phyloP scores from a whole-genome alignment of 176 grass and related monocot species.

The Pharus latifolius region DNA sequence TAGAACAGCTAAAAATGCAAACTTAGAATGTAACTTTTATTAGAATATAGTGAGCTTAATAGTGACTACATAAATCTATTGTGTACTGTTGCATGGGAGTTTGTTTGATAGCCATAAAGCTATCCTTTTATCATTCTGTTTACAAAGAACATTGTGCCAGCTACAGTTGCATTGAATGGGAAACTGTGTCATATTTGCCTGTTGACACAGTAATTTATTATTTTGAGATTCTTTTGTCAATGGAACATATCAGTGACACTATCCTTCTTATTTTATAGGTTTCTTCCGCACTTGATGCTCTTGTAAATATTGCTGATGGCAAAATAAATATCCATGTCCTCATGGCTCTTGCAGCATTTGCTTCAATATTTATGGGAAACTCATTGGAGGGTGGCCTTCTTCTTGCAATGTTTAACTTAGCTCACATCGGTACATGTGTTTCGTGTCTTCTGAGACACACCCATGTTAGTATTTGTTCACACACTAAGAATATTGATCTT shows the following conservation, averaged over 20 bases:
- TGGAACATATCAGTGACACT: slow-evolving; percentile 1
- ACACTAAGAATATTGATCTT: not conserved
- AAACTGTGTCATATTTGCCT: not conserved
- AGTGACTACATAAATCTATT: not conserved
- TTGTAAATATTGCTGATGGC: slow-evolving; percentile 78
- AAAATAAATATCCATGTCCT: slow-evolving; percentile 98
- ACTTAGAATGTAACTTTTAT: not conserved
- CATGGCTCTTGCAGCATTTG: slow-evolving; percentile 98
- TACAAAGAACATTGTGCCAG: not conserved
- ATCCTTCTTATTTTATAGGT: slow-evolving; percentile 41
- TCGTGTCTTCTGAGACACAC: not conserved
- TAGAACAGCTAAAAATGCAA: not conserved
- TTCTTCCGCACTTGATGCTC: slow-evolving; percentile 85
- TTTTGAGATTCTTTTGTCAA: not conserved
- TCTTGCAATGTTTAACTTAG: slow-evolving; percentile 98
- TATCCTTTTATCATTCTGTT: not conserved
- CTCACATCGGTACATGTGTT: slow-evolving; percentile 76
- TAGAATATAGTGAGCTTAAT: too few species aligned
- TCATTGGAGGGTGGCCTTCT: slow-evolving; percentile 93
- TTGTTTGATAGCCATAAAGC: not conserved
- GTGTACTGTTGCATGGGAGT: not conserved
- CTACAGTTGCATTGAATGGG: not conserved
- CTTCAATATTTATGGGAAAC: slow-evolving; percentile 97
- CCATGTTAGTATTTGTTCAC: not conserved
- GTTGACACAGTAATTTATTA: not conserved